Base-by-base conservation (phyloP, 768 basidiomycete genomes). In the Amanita thiersii region DNA sequence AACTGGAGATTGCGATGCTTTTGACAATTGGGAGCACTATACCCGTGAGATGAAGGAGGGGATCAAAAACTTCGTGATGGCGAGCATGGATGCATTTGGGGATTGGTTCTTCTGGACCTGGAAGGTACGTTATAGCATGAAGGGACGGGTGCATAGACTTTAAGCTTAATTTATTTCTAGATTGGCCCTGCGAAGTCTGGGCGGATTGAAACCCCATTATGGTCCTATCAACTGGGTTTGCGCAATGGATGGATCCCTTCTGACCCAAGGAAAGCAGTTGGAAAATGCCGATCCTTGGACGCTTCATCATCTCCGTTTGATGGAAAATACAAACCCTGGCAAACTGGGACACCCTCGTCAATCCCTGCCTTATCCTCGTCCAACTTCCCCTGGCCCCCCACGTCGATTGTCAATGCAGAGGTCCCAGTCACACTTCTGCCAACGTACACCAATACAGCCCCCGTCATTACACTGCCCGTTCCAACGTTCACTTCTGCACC, bases 181-280 rank as follows among this genome's bases (percentile, higher is more conserved):
- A 59, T 66, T 24, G 60, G 53, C 17, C 69, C 72, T 64, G 81
- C 55, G 71, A 77, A 50, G 43, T 52, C 58, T 8, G 64, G 64
- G 19, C 51, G 49, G 5, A 53, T 64, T 15, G 59, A 63, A 45
- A 42, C 65, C 2, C 66, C 68, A 4, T 49, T 61, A 18, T 70
- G 68, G 68, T 64, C 65, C 1, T 70, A 70, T 46, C 57, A 64
- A 40, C 60, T 68, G 1, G 64, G 65, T 3, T 66, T 89, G 41
- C 61, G 76, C 49, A 63, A 81, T 21, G 89, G 87, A 20, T 89
- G 83, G 79, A 76, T 89, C 28, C 86, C 88, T 5, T 55, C 57
- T 1, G 83, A 91, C 56, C 87, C 87, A 12, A 68, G 86, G 32
- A 58, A 50, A 4, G 72, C 77, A 4, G 35, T 64, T 24, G 87